Evolutionary conservation across 768 basidiomycete species (phyloP).

Genomic region (Boletales sp.): DNA sequence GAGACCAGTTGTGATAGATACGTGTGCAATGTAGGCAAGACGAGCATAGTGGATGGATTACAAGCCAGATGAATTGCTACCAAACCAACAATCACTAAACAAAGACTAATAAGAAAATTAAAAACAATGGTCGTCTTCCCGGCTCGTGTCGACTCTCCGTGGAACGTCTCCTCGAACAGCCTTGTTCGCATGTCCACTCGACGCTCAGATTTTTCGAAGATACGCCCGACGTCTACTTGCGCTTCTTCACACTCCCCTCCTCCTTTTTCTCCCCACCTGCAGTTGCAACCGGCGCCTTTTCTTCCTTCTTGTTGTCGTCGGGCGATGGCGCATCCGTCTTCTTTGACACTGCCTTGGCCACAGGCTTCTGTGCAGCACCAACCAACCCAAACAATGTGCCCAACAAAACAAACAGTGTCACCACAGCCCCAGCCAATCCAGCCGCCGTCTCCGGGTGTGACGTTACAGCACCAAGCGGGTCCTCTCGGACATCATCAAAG

Average conservation of each 20-base stretch:
- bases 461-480: constrained; percentile 82
- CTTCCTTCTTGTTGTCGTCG: constrained; percentile 67
- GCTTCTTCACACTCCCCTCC: constrained; percentile 69
- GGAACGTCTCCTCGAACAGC: no score
- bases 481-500: constrained; percentile 67
- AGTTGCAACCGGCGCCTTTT: constrained; percentile 63
- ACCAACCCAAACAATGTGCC: constrained; percentile 76
- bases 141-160: no score
- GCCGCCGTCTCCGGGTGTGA: constrained; percentile 85
- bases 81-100: no score
- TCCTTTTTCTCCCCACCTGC: constrained; percentile 75
- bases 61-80: neutral
- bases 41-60: constrained; percentile 48
- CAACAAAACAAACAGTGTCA: constrained; percentile 85
- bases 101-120: no score
- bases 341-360: constrained; percentile 66
- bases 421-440: constrained; percentile 65
- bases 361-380: constrained; percentile 66
- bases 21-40: constrained; percentile 62
- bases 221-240: constrained; percentile 42
- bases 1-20: constrained; percentile 61
- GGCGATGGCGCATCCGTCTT: constrained; percentile 67
- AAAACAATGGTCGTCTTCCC: neutral
- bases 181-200: constrained; percentile 1
- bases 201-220: constrained; percentile 9